These are phyloP conservation scores for Peronosclerospora sorghi DNA, from an alignment of 352 stramenopile genomes.

Conservation along the genomic window DNA sequence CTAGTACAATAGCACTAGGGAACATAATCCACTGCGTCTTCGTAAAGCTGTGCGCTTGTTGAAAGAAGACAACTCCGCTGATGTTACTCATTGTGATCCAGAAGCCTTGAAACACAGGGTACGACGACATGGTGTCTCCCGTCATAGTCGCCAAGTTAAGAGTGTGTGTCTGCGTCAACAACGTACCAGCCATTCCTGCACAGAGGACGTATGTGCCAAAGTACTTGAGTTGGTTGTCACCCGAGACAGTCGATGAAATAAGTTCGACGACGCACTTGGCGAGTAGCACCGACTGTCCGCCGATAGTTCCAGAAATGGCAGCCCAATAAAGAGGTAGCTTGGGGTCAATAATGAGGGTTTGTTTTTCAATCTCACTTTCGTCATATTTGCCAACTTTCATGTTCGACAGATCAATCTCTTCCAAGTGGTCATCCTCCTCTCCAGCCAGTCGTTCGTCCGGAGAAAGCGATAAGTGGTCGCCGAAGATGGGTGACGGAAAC, in stretches of 20 bases:
- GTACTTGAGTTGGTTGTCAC: constrained; percentile 81
- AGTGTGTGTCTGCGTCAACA: constrained; percentile 79
- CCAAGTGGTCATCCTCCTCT: constrained; percentile 44
- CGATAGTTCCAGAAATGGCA: constrained; percentile 73
- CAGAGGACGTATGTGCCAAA: constrained; percentile 77
- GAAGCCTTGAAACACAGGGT: constrained; percentile 81
- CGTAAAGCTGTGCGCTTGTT: constrained; percentile 77
- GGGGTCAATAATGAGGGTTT: constrained; percentile 77
- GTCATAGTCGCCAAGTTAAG: constrained; percentile 80
- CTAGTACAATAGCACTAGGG: constrained; percentile 53
- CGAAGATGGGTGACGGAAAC: constrained; percentile 63
- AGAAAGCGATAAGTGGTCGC: constrained; percentile 37
- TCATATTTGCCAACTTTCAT: constrained; percentile 48
- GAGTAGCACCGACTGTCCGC: constrained; percentile 71
- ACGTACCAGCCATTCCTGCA: constrained; percentile 54
- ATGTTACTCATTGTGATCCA: constrained; percentile 86
- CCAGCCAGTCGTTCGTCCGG: constrained; percentile 24
- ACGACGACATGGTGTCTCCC: constrained; percentile 78
- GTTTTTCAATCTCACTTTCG: constrained; percentile 69
- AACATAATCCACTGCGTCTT: constrained; percentile 79
- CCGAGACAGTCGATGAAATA: constrained; percentile 67
- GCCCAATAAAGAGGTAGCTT: constrained; percentile 83
- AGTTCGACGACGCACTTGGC: constrained; percentile 81
- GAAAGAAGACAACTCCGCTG: constrained; percentile 80
- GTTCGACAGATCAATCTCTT: constrained; percentile 43